Percentiles rank a stretch among this genome's conserved stretches.
These are phyloP conservation scores for Dorcoceras hygrometricum DNA, from an alignment of 257 asterid species.

Conservation along the genomic window DNA sequence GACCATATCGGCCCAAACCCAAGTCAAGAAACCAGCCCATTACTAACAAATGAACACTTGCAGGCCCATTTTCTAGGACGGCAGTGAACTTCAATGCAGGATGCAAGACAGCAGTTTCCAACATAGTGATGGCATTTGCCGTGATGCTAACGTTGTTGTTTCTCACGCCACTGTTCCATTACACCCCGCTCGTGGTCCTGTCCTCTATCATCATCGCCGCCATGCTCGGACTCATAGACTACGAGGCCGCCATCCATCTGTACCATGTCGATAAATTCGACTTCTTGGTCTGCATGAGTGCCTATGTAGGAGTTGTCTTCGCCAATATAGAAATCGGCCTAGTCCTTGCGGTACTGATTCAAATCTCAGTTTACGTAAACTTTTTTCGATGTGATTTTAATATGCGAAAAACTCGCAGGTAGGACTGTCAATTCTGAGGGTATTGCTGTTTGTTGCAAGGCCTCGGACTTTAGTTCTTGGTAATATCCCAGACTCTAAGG, in stretches of 20 bases:
- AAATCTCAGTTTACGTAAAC: neutral
- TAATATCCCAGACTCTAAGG: conserved; percentile 67
- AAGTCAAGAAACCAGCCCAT: neutral
- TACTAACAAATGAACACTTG: neutral
- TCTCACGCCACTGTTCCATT: conserved; percentile 76
- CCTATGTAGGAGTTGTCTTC: conserved; percentile 77
- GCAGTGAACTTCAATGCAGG: conserved; percentile 99
- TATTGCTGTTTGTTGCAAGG: conserved; percentile 76
- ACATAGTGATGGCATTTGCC: conserved; percentile 90
- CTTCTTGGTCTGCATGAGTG: conserved; percentile 77
- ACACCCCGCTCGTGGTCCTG: conserved; percentile 87
- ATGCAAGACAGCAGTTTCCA: conserved; percentile 91
- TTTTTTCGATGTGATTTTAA: neutral
- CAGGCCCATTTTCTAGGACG: conserved; percentile 89
- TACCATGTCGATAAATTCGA: conserved; percentile 90
- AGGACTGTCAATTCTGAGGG: conserved; percentile 68
- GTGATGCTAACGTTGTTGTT: conserved; percentile 78
- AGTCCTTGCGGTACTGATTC: conserved; percentile 57
- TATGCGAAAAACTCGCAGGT: conserved; percentile 37
- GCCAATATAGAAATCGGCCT: conserved; percentile 76
- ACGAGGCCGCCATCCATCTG: conserved; percentile 81
- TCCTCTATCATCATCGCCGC: conserved; percentile 83
- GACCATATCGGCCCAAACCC: neutral
- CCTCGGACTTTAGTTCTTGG: conserved; percentile 83
- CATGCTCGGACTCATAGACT: conserved; percentile 94